phyloP scores from a whole-genome alignment of 441 rosid genomes.

The Dalechampia spathulata region DNA sequence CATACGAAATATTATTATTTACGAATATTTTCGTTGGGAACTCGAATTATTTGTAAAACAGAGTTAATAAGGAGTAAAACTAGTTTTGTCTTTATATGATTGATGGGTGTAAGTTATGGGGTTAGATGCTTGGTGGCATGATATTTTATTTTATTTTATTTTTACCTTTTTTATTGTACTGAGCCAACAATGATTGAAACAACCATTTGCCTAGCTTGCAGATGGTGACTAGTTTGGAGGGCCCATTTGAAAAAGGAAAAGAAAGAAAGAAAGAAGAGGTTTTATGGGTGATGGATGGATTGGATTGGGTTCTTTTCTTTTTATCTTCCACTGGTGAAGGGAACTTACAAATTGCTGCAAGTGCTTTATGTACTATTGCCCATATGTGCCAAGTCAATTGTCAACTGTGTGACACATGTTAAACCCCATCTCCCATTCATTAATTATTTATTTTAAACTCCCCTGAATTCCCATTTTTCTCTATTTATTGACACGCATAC shows the following conservation, averaged over 20 bases:
- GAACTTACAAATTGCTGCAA: slow-evolving; percentile 6
- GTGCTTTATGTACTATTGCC: slow-evolving; percentile 17
- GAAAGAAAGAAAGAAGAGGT: neutral
- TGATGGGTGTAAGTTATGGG: too few species aligned
- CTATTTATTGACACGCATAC: slow-evolving; percentile 4
- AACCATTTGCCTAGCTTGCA: slow-evolving; percentile 22
- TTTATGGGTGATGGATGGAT: neutral
- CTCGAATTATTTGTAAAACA: too few species aligned
- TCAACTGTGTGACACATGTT: slow-evolving; percentile 20
- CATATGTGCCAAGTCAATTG: slow-evolving; percentile 7
- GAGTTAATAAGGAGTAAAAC: too few species aligned
- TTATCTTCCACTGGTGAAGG: neutral
- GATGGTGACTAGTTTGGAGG: slow-evolving; percentile 23
- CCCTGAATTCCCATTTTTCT: too few species aligned
- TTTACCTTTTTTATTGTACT: neutral
- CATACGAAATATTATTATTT: too few species aligned
- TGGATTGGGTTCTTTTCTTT: too few species aligned
- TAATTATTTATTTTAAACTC: too few species aligned
- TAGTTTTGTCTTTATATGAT: too few species aligned
- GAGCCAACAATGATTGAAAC: slow-evolving; percentile 23
- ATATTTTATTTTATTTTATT: neutral
- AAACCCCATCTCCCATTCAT: too few species aligned
- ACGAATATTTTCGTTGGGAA: too few species aligned
- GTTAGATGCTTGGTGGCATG: too few species aligned
- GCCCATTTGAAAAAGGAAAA: slow-evolving; percentile 11